Percentiles rank a stretch among this genome's conserved stretches.
Evolutionary conservation across 2,329 filamentous ascomycete species (phyloP).

Genomic region (Aspergillus sp.): DNA sequence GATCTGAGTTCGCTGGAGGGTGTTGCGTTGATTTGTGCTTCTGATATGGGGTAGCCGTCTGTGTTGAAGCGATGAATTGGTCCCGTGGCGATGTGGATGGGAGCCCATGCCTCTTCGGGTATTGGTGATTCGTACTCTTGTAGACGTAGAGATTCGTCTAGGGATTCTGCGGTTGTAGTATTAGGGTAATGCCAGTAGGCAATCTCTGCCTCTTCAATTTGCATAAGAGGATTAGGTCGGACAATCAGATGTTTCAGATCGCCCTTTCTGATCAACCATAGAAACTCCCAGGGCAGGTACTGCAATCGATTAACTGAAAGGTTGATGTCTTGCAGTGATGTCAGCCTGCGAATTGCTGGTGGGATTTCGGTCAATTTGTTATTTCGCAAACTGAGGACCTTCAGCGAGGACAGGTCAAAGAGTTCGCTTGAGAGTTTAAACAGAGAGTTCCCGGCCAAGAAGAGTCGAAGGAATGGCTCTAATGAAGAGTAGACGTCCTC

Average conservation of each 20-base stretch:
- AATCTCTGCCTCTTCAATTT: slow-evolving; percentile 24
- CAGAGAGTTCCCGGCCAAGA: slow-evolving; percentile 38
- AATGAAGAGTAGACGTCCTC: slow-evolving; percentile 35
- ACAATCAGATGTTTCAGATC: slow-evolving; percentile 33
- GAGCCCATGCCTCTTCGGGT: slow-evolving; percentile 26
- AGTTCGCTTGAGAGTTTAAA: slow-evolving; percentile 31
- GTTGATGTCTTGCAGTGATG: slow-evolving; percentile 39
- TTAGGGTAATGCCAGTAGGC: slow-evolving; percentile 24
- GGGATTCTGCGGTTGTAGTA: slow-evolving; percentile 2
- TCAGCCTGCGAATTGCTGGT: slow-evolving; percentile 34
- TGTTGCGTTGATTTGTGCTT: slow-evolving; percentile 2
- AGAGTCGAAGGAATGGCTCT: slow-evolving; percentile 37
- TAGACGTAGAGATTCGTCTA: slow-evolving; percentile 9
- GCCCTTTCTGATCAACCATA: slow-evolving; percentile 33
- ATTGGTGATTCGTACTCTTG: slow-evolving; percentile 19
- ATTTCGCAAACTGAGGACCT: slow-evolving; percentile 40
- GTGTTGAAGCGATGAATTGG: slow-evolving; percentile 26
- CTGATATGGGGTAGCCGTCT: slow-evolving; percentile 23
- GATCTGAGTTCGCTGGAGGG: slow-evolving; percentile 6
- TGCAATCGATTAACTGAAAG: slow-evolving; percentile 38
- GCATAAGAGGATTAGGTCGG: slow-evolving; percentile 35
- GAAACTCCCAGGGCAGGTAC: slow-evolving; percentile 40
- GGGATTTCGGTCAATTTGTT: slow-evolving; percentile 40
- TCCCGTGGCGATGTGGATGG: slow-evolving; percentile 32
- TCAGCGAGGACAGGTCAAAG: slow-evolving; percentile 36